These are phyloP conservation scores for Stemphylium lycopersici DNA, from an alignment of 2,329 filamentous ascomycete species.

Conservation along the genomic window DNA sequence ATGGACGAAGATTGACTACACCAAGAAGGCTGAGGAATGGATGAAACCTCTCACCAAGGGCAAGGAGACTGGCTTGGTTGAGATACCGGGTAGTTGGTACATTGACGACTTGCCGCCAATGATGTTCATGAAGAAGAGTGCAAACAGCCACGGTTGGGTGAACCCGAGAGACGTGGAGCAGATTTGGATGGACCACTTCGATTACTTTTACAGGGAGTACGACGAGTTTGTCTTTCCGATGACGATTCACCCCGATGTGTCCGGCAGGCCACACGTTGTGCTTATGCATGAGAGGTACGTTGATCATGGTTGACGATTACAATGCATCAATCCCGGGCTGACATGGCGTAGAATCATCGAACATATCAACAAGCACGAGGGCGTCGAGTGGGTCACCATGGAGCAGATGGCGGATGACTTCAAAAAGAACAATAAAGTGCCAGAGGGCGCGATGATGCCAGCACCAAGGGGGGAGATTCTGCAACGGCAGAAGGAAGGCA, in stretches of 20 bases:
- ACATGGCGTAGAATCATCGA: conserved; percentile 62
- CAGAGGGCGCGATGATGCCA: conserved; percentile 66
- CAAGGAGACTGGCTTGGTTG: conserved; percentile 66
- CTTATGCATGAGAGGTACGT: conserved; percentile 73
- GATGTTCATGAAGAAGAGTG: conserved; percentile 73
- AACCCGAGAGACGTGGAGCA: conserved; percentile 66
- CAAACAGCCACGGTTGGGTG: conserved; percentile 69
- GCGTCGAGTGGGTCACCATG: conserved; percentile 72
- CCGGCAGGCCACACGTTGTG: conserved; percentile 71
- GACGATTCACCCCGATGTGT: conserved; percentile 73
- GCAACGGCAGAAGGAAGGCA: conserved; percentile 48
- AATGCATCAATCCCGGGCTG: not conserved
- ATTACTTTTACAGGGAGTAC: conserved; percentile 78
- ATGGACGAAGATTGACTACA: conserved; percentile 73
- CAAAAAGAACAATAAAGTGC: conserved; percentile 67
- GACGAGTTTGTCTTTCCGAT: conserved; percentile 80
- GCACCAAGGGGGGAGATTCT: conserved; percentile 61
- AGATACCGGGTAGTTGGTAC: conserved; percentile 71
- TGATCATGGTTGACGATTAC: not conserved
- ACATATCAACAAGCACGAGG: conserved; percentile 68
- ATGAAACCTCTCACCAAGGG: conserved; percentile 70
- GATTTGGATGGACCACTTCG: conserved; percentile 70
- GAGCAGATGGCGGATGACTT: conserved; percentile 76
- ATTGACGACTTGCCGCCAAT: conserved; percentile 66
- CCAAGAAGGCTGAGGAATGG: conserved; percentile 66